A percentile compares a stretch with the other conserved stretches of the same genome.
These are phyloP conservation scores for Canariomyces notabilis DNA, from an alignment of 2,329 filamentous ascomycete species.

Conservation along the genomic window DNA sequence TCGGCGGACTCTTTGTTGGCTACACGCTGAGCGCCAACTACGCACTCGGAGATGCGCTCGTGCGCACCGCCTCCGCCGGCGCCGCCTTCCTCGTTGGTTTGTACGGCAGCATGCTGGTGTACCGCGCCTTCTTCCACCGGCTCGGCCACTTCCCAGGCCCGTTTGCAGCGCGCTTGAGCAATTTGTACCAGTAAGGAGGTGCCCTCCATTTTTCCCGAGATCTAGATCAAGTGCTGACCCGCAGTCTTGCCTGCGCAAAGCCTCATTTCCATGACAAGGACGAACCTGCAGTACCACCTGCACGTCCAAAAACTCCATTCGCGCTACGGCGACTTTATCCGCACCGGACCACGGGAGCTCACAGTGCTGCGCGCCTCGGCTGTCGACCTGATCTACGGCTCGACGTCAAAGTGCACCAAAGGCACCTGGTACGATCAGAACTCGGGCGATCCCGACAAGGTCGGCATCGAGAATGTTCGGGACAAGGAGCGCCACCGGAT, in stretches of 20 bases:
- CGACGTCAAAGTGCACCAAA: slow-evolving; percentile 29
- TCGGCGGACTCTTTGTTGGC: too few relatives aligned
- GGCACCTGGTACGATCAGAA: slow-evolving; percentile 35
- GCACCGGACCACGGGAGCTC: slow-evolving; percentile 27
- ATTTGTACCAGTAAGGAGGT: too few relatives aligned
- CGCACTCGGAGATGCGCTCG: too few relatives aligned
- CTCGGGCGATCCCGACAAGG: slow-evolving; percentile 27
- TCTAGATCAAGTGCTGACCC: too few relatives aligned
- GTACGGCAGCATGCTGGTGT: slow-evolving; percentile 22
- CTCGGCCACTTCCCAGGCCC: slow-evolving; percentile 15
- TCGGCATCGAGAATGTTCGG: slow-evolving; percentile 30
- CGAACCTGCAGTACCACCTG: slow-evolving; percentile 21
- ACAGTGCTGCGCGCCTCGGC: slow-evolving; percentile 30
- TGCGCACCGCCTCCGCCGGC: too few relatives aligned
- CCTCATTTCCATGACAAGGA: slow-evolving; percentile 15
- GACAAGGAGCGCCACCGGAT: slow-evolving; percentile 29
- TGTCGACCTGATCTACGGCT: slow-evolving; percentile 28
- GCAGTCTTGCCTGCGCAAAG: too few relatives aligned
- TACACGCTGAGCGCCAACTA: too few relatives aligned
- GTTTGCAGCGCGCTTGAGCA: slow-evolving; percentile 18
- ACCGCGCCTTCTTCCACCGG: slow-evolving; percentile 22
- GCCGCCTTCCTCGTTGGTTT: slow-evolving; percentile 15
- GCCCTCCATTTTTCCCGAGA: too few relatives aligned
- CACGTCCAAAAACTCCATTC: slow-evolving; percentile 22
- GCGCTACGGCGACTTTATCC: slow-evolving; percentile 21